phyloP scores from a whole-genome alignment of 306 rosid species.

The Cucurbita moschata region DNA sequence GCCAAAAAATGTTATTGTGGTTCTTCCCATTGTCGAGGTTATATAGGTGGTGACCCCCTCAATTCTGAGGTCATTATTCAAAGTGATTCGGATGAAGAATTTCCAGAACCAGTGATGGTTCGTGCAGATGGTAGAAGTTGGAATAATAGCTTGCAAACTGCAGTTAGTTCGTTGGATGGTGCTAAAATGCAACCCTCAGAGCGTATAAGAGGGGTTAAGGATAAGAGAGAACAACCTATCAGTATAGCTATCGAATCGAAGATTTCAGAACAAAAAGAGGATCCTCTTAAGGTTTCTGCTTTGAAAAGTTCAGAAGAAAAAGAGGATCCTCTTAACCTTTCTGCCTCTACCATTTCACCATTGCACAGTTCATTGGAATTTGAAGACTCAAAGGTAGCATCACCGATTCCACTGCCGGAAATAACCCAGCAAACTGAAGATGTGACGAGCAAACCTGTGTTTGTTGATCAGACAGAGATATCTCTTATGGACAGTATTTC shows the following conservation, averaged over 20 bases:
- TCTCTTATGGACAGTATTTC: slow-evolving; percentile 18
- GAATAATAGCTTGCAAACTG: slow-evolving; percentile 12
- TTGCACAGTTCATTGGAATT: slow-evolving; percentile 28
- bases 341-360: slow-evolving; percentile 28
- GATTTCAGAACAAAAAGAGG: slow-evolving; percentile 21
- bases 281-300: slow-evolving; percentile 21
- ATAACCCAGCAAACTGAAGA: slow-evolving; percentile 38
- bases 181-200: slow-evolving; percentile 17
- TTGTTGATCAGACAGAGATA: slow-evolving; percentile 24
- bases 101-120: slow-evolving; percentile 70
- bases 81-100: slow-evolving; percentile 95
- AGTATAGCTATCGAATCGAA: slow-evolving; percentile 16
- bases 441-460: slow-evolving; percentile 23
- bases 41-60: slow-evolving; percentile 84
- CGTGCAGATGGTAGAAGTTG: slow-evolving; percentile 25
- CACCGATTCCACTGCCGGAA: slow-evolving; percentile 31
- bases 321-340: slow-evolving; percentile 28
- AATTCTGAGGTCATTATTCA: slow-evolving; percentile 52
- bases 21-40: slow-evolving; percentile 72
- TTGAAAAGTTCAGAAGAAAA: slow-evolving; percentile 17
- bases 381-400: slow-evolving; percentile 27
- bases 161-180: slow-evolving; percentile 15
- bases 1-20: slow-evolving; percentile 93
- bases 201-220: slow-evolving; percentile 20
- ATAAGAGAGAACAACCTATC: slow-evolving; percentile 18